Base-by-base conservation (phyloP, 192 early-diverging fungal species). In the Backusella tarrabulga region DNA sequence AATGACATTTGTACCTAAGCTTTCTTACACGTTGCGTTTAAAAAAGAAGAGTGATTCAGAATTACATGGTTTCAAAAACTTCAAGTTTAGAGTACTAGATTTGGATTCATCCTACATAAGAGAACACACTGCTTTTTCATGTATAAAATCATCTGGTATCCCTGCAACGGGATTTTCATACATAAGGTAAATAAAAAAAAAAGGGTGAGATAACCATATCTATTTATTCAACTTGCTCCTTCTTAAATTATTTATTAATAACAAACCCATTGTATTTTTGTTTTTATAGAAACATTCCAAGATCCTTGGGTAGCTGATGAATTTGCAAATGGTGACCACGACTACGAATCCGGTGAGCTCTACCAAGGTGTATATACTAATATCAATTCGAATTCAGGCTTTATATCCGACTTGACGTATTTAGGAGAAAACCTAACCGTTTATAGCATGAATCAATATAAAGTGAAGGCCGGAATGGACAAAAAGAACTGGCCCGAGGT, bases 211-310 rank as follows among this genome's bases (percentile, higher is more conserved):
- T 40, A 40, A 12, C 38, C 11, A 40, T 12, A 40, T 11, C 8
- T 40, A 40, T 2, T 40, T 40, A 40, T 40, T 11, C 11, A 40
- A 40, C 38, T 40, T 40, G 38, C 38, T 54, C 0, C 1, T 17
- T 21, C 19, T 54, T 54, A 74, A 78, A 29, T 34, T 83, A 6
- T 77, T 80, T 56, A 52, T 86, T 12, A 86, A 86, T 73, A 77
- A 80, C n/a, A 19, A 75, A 26, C 80, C 80, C 11, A 66, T 78
- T 50, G 85, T 80, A 19, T 86, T 6, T 86, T 82, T 44, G 36
- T 79, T 56, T 73, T 86, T 29, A 78, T 86, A 8, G 85, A 86
- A n/a, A 77, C 38, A 78, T 35, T 83, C 79, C 80, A 76, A 80
- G 35, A 78, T 76, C 38, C 38, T 0, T 40, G 38, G 38, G 38